Evolutionary conservation across 2,329 filamentous ascomycete species (phyloP), one percentile per base, ranked within the genome.

Genomic region (Sporothrix pallida): DNA sequence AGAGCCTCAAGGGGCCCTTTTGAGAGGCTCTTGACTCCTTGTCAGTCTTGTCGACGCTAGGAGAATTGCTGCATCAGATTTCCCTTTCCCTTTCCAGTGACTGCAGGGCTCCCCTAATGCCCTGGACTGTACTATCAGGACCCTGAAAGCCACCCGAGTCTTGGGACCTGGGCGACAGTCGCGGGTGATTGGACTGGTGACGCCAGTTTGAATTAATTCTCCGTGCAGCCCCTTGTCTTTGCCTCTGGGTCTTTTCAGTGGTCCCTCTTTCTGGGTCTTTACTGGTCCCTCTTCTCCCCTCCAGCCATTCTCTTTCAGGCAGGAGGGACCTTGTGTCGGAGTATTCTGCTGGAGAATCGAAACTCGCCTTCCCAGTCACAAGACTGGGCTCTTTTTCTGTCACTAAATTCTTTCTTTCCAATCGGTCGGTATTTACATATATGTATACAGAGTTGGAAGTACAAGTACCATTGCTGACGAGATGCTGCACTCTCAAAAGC

Each of bases 261-360:
- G 52, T 26, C 20, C 12, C 23, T 26, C n/a, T 56, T 56, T 56
- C 31, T 37, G 31, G 31, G 52, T 10, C n/a, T 56, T 20, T 54
- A 10, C n/a, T 20, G 52, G 5, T 20, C 20, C 52, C 52, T 20
- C 9, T 9, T 17, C 2, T 9, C n/a, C 52, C 8, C 52, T 56
- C 52, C 52, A 56, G n/a, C 62, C 42, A 67, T 67, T 17, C 62
- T 67, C 62, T 67, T 67, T 67, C 62, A 26, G 62, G 62, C 62
- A 67, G 62, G 62, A 67, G 42, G 42, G 20, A 20, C 62, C n/a
- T 5, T 26, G 6, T 46, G n/a, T 23, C 62, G 62, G 62, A 48
- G 12, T 44, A 65, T 46, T 65, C 42, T 65, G 60, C 60, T 65
- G 60, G 23, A 48, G 62, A 67, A 65, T 48, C n/a, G 13, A 37